Base-by-base conservation (phyloP, 2,329 filamentous ascomycete genomes). In the Cytospora mali region DNA sequence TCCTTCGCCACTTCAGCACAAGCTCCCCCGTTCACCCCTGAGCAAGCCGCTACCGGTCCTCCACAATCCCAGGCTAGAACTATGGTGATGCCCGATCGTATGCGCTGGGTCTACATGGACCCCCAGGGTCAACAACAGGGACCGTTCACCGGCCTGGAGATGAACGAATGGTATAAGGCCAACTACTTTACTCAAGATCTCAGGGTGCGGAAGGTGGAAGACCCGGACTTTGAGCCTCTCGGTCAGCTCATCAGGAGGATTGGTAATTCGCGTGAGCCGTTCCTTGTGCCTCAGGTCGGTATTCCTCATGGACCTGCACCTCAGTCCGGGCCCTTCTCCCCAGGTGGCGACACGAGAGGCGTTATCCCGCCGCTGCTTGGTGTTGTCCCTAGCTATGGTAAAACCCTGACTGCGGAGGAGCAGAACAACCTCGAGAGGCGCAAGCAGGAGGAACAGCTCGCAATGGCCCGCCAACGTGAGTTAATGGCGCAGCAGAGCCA, bases 111-210 rank as follows among this genome's bases (percentile, higher is more conserved):
- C 21, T 99, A 99, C 73, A 88, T 96, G 58, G 95, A 99, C 73
- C 95, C 95, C 6, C 92, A 96, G 73, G 93, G 93, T 25, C 90
- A 92, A 66, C 89, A 92, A 6, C 95, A 99, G 73, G 95, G 95
- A 0, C 95, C 95, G 0, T 99, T 95, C 77, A 97, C 93, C 46
- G 95, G 95, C 1, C 80, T 99, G 55, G 95, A 99, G 76, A 99
- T 99, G 95, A 96, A 99, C 69, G 96, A 99, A 71, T 99, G 95
- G 95, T 99, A 98, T 78, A 98, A 98, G 75, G 94, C 93, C 42
- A 93, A 94, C 52, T 99, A 98, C 79, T 99, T 99, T 77, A 96
- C 92, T 0, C 89, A 94, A 0, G 94, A 99, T 70, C 82, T 99
- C 23, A 87, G 96, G 50, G 95, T 99, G 33, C 97, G 96, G 79